phyloP scores from a whole-genome alignment of 768 basidiomycete genomes.

The Stropharia rugosoannulata region DNA sequence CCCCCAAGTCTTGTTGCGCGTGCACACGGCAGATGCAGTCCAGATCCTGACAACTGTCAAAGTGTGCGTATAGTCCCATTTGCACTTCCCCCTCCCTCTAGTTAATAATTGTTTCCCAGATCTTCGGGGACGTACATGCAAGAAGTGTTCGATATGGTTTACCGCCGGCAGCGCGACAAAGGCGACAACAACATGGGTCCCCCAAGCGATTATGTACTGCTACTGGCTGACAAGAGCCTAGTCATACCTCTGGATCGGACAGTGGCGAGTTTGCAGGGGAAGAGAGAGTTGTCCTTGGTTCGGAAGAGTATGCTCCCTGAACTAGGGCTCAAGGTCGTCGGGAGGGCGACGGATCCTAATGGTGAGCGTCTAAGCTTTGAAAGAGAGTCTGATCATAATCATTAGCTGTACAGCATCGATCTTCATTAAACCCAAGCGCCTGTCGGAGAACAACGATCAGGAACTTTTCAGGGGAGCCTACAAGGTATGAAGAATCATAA shows the following conservation, averaged over 20 bases:
- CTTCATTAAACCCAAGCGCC: slow-evolving; percentile 61
- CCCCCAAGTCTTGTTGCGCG: slow-evolving; percentile 80
- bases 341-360: slow-evolving; percentile 87
- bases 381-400: background rate
- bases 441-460: slow-evolving; percentile 70
- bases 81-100: background rate
- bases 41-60: slow-evolving; percentile 90
- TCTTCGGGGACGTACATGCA: slow-evolving; percentile 96
- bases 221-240: slow-evolving; percentile 68
- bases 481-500: slow-evolving; percentile 53
- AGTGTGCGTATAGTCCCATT: slow-evolving; percentile 56
- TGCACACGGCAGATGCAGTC: slow-evolving; percentile 77
- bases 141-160: slow-evolving; percentile 87
- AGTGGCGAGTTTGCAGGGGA: slow-evolving; percentile 92
- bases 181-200: slow-evolving; percentile 49
- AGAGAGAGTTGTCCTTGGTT: slow-evolving; percentile 78
- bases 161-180: slow-evolving; percentile 42
- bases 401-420: slow-evolving; percentile 68
- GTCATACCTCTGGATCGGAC: slow-evolving; percentile 91
- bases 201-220: slow-evolving; percentile 81
- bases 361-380: slow-evolving; percentile 42
- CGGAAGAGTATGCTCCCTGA: slow-evolving; percentile 74
- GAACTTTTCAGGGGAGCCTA: slow-evolving; percentile 76
- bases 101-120: slow-evolving; percentile 31
- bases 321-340: slow-evolving; percentile 64